Base-by-base conservation (phyloP, 768 basidiomycete genomes). In the Psilocybe azurescens region DNA sequence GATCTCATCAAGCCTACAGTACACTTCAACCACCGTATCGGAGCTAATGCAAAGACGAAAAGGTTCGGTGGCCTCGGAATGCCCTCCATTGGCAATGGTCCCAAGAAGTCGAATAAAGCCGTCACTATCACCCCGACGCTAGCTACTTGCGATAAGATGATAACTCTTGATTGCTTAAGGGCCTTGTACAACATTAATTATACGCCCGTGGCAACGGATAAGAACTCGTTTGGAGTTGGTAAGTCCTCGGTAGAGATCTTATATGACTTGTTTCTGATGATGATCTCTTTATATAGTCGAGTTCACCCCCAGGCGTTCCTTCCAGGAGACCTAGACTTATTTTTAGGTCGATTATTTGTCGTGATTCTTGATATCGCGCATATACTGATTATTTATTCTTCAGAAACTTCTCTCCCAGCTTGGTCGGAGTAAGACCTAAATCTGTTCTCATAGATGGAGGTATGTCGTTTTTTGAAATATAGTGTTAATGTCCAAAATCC, bases 251-350 rank as follows among this genome's bases (percentile, higher is more conserved):
- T 13, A 5, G 6, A 13, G 10, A 44, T 14, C n/a, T 44, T 44
- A n/a, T 39, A 14, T 13, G 41, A 44, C n/a, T 10, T 7, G 11
- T 14, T 14, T n/a, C 41, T 44, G 13, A 16, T 30, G 28, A 28
- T 20, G 10, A n/a, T n/a, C 11, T n/a, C 8, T 18, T 11, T 18
- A 16, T 58, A 18, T 47, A 83, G 84, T 81, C 60, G 85, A 86
- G 67, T 86, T 79, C 67, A 81, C 83, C 3, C 85, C 0, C 78
- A 84, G 58, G 70, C 82, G 1, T 86, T 76, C 67, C 57, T 77
- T 14, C 78, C 76, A 20, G 66, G 69, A 1, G 85, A 86, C 62
- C 72, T 84, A 30, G 73, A 86, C 52, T 18, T 81, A 59, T 86
- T 87, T 71, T 73, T 56, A 53, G 66, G 74, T 72, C 11, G 11